Evolutionary conservation across 2,329 filamentous ascomycete species (phyloP).

Genomic region (Coniella lustricola): DNA sequence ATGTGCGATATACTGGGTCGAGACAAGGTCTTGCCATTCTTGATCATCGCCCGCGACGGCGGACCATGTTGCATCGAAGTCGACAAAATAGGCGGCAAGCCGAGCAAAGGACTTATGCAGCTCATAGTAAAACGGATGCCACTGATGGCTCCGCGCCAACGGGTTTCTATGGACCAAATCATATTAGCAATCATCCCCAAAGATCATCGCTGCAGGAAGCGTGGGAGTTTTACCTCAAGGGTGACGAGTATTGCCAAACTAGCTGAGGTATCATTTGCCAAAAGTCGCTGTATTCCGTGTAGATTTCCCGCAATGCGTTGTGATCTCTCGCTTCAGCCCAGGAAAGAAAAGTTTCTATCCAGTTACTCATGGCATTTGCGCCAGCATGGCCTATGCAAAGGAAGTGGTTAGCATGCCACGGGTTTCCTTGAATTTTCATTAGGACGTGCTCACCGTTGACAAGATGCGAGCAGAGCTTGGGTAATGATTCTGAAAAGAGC

Average conservation of each 20-base stretch:
- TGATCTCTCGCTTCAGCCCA: constrained; percentile 31
- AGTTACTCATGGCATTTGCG: constrained; percentile 38
- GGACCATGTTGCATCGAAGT: constrained; percentile 38
- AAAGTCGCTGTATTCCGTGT: constrained; percentile 37
- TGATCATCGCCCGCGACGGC: constrained; percentile 22
- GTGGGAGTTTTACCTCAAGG: not conserved
- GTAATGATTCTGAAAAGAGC: constrained; percentile 22
- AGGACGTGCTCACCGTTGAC: constrained; percentile 18
- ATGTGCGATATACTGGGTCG: constrained; percentile 38
- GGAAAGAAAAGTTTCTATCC: constrained; percentile 43
- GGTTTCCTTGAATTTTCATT: constrained; percentile 22
- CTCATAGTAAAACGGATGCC: constrained; percentile 27
- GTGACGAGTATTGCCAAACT: constrained; percentile 25
- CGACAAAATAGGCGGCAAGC: constrained; percentile 45
- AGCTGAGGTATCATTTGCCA: constrained; percentile 48
- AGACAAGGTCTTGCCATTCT: constrained; percentile 33
- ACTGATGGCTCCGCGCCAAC: constrained; percentile 18
- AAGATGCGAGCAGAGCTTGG: constrained; percentile 22
- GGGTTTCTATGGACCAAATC: constrained; percentile 19
- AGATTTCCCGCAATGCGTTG: constrained; percentile 34
- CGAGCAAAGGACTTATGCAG: constrained; percentile 38
- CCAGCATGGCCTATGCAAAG: constrained; percentile 35
- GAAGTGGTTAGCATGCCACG: not conserved
- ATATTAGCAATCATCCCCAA: constrained; percentile 10
- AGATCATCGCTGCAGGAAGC: not conserved